Conservation (phyloP, 2,329 filamentous ascomycete species). For the Cladophialophora yegresii region DNA sequence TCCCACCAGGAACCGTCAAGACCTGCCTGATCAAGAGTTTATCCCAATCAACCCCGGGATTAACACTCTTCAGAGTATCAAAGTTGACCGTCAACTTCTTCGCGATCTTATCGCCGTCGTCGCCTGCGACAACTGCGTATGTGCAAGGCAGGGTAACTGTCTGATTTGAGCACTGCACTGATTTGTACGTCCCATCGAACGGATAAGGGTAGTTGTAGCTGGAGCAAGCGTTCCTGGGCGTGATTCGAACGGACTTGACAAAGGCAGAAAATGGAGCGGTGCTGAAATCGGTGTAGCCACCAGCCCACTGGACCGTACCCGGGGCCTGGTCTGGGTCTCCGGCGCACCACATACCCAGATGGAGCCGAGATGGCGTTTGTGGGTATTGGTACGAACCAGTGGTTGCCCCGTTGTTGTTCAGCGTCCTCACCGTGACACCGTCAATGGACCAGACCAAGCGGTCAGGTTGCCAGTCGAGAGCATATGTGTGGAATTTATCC, state of each 20-base stretch:
- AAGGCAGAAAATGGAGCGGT: slow-evolving; percentile 71
- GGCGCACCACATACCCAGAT: slow-evolving; percentile 94
- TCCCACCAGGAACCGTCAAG: slow-evolving; percentile 29
- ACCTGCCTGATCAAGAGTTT: slow-evolving; percentile 28
- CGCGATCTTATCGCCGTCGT: slow-evolving; percentile 34
- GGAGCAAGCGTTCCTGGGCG: slow-evolving; percentile 87
- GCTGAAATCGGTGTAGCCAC: slow-evolving; percentile 66
- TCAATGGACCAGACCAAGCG: slow-evolving; percentile 83
- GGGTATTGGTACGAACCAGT: slow-evolving; percentile 73
- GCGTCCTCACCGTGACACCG: slow-evolving; percentile 70
- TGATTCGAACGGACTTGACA: slow-evolving; percentile 62
- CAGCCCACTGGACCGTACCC: slow-evolving; percentile 85
- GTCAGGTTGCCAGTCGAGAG: slow-evolving; percentile 89
- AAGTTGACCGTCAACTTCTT: slow-evolving; percentile 29
- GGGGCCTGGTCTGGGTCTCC: slow-evolving; percentile 73
- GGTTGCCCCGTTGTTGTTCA: slow-evolving; percentile 63
- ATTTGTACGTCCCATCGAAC: slow-evolving; percentile 73
- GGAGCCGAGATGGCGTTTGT: slow-evolving; percentile 85
- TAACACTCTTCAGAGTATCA: slow-evolving; percentile 24
- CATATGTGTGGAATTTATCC: slow-evolving; percentile 80
- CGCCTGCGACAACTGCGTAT: slow-evolving; percentile 32
- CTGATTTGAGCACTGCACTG: slow-evolving; percentile 61
- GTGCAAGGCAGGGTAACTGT: slow-evolving; percentile 32
- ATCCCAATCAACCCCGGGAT: slow-evolving; percentile 34
- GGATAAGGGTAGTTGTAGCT: slow-evolving; percentile 76